Conservation (phyloP, 208 protist species). For the Dictyostelium gargantuum region DNA sequence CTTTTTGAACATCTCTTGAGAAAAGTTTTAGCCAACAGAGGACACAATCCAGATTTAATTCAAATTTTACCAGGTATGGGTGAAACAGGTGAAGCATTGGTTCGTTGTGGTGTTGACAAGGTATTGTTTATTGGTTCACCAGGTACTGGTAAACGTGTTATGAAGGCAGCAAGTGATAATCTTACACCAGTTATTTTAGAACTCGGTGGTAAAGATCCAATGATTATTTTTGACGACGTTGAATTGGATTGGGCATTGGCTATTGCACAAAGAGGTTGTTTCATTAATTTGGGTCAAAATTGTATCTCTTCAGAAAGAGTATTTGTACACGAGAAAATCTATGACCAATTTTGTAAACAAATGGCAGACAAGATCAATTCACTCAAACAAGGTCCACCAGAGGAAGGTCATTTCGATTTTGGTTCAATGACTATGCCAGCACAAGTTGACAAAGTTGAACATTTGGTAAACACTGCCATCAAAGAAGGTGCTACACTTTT, state of each 20-base stretch:
- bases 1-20: slow-evolving; percentile 93
- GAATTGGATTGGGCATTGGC: slow-evolving; percentile 83
- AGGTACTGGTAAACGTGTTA: slow-evolving; percentile 63
- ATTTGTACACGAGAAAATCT: slow-evolving; percentile 84
- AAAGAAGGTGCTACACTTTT: slow-evolving; percentile 89
- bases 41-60: slow-evolving; percentile 92
- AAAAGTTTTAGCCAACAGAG: slow-evolving; percentile 88
- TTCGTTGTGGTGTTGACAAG: slow-evolving; percentile 69
- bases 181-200: slow-evolving; percentile 94
- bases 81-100: slow-evolving; percentile 90
- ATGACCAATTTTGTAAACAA: slow-evolving; percentile 89
- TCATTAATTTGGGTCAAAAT: slow-evolving; percentile 62
- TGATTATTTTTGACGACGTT: slow-evolving; percentile 84
- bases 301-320: slow-evolving; percentile 64
- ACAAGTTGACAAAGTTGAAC: slow-evolving; percentile 91
- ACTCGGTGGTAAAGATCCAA: slow-evolving; percentile 95
- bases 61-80: slow-evolving; percentile 92
- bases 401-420: slow-evolving; percentile 81
- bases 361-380: slow-evolving; percentile 81
- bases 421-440: slow-evolving; percentile 95
- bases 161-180: slow-evolving; percentile 86
- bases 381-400: slow-evolving; percentile 87
- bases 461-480: slow-evolving; percentile 91
- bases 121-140: slow-evolving; percentile 75
- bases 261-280: slow-evolving; percentile 79